Percentiles rank a stretch among this genome's conserved stretches.
Evolutionary conservation across 495 filamentous ascomycete species (phyloP).

Genomic region (Penicillium paradoxum): DNA sequence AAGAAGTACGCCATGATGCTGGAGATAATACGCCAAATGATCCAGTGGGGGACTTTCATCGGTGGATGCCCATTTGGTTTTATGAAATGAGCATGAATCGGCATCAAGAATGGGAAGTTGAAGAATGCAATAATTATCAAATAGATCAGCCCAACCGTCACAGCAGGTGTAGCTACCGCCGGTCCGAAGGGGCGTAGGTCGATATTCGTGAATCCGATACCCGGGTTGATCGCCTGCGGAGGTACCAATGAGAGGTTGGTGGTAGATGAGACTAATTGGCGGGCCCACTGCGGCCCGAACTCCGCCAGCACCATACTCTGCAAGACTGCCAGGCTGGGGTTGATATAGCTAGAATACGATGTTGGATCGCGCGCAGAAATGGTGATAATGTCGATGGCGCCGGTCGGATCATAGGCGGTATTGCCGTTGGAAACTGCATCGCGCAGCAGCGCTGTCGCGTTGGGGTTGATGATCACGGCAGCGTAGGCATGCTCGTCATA

Average conservation of each 20-base stretch:
- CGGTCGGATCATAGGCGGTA: constrained; percentile 57
- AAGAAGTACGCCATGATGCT: constrained; percentile 61
- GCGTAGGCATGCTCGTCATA: constrained; percentile 61
- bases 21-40: constrained; percentile 57
- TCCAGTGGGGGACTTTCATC: constrained; percentile 55
- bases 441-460: constrained; percentile 57
- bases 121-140: constrained; percentile 72
- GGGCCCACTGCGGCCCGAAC: constrained; percentile 53
- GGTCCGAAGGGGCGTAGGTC: constrained; percentile 62
- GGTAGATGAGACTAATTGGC: constrained; percentile 27
- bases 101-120: constrained; percentile 65
- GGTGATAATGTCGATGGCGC: constrained; percentile 56
- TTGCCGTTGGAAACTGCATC: constrained; percentile 54
- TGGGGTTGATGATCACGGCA: constrained; percentile 60
- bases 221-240: constrained; percentile 60
- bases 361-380: constrained; percentile 56
- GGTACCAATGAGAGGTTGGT: constrained; percentile 25
- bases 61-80: constrained; percentile 50
- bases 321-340: constrained; percentile 44
- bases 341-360: constrained; percentile 49
- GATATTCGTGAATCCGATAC: constrained; percentile 54
- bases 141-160: constrained; percentile 66
- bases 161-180: constrained; percentile 51
- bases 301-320: constrained; percentile 37
- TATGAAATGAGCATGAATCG: constrained; percentile 57